A percentile compares a stretch with the other conserved stretches of the same genome.
Evolutionary conservation across 2,329 filamentous ascomycete genomes (phyloP).

Genomic region (Trichoderma endophyticum): DNA sequence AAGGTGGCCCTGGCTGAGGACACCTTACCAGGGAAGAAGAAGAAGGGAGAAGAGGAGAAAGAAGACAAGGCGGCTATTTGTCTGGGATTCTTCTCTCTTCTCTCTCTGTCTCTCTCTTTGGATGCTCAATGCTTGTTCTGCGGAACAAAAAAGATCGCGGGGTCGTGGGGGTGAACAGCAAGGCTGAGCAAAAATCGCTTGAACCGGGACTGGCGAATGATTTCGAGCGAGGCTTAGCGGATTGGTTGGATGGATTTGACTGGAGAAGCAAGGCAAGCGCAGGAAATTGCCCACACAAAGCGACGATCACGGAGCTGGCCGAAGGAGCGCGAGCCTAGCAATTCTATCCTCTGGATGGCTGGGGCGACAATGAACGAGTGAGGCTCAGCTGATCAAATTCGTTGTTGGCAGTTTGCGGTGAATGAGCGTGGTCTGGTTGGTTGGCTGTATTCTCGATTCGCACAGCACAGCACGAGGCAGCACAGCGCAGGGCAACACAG

Average conservation of each 20-base stretch:
- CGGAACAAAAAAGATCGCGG: constrained; percentile 13
- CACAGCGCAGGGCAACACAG: background rate
- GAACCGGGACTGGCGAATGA: background rate
- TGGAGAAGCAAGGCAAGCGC: background rate
- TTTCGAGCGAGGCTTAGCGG: constrained; percentile 1
- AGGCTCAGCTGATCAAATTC: background rate
- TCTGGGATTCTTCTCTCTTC: background rate
- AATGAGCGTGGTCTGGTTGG: background rate
- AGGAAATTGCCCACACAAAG: constrained; percentile 2
- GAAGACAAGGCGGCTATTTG: background rate
- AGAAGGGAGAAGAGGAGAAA: background rate
- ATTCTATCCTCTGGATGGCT: background rate
- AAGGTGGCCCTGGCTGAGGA: constrained; percentile 36
- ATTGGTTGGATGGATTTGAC: background rate
- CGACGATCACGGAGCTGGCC: constrained; percentile 12
- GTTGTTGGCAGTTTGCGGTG: background rate
- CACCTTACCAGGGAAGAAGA: constrained; percentile 26
- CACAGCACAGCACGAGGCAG: background rate
- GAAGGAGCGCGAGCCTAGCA: background rate
- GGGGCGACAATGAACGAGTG: background rate
- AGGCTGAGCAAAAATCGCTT: constrained; percentile 14
- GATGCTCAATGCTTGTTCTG: background rate
- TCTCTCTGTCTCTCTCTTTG: background rate
- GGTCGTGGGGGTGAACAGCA: constrained; percentile 15
- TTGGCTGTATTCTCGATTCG: background rate